Evolutionary conservation across 495 filamentous ascomycete species (phyloP), one percentile per base, ranked within the genome.

Genomic region (Schizothecium vesticola): DNA sequence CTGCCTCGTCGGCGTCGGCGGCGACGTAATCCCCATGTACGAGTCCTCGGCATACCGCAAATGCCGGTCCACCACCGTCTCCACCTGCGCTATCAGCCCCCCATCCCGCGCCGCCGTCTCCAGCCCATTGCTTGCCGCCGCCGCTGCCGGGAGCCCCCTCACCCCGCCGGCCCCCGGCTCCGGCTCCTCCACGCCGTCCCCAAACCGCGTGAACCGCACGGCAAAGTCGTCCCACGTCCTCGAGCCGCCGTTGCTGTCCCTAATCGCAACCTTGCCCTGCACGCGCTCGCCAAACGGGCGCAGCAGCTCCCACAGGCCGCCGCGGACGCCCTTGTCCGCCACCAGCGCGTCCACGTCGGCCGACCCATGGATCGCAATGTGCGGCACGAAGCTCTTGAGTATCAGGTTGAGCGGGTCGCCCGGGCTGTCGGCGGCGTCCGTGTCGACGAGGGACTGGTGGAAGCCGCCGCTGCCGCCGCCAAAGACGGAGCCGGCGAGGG

Each of bases 231-330:
- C 95, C 83, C 90, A 96, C 31, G 86, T 87, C 70, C 85, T 86
- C 72, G 93, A 92, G 36, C 87, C 86, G 11, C 95, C 94, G 67
- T 90, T 84, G 71, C 93, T 97, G 77, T 99, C 96, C 65, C 96
- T 83, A 55, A 99, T 89, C 21, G 90, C 91, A 33, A 99, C 90
- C 76, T 93, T 95, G 25, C 95, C 95, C 36, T 89, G 86, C 0
- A 99, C 83, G 51, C 84, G 85, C 76, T 99, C 95, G n/a, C 94
- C 95, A 79, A 94, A 99, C 5, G 94, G 93, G 59, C 94, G 83
- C 36, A 99, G 79, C 63, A 99, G 78, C 74, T 94, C 91, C 82
- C 91, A 88, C 60, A 99, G 85, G 0, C 94, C 94, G 22, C 85
- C 86, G 23, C 82, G 76, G 70, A 98, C 94, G 21, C 95, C 95